Base-by-base conservation (phyloP, 2,329 filamentous ascomycete genomes). In the Pseudogymnoascus sp. region DNA sequence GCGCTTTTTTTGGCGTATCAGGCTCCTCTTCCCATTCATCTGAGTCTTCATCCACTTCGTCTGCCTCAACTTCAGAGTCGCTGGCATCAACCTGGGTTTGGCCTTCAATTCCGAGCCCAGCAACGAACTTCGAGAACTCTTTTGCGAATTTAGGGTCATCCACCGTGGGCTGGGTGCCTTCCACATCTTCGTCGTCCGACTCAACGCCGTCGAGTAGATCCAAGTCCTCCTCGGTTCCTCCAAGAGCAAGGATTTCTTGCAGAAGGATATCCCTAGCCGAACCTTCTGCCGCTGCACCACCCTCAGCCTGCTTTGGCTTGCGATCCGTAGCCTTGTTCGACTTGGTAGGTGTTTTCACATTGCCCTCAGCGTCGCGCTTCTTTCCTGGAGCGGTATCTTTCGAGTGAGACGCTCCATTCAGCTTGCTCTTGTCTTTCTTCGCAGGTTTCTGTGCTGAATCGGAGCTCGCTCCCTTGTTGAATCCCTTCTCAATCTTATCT, bases 191-290 rank as follows among this genome's bases (percentile, higher is more conserved):
- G 18, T 78, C 77, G 63, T 81, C 80, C 1, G 81, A 84, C 66
- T 79, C 76, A 5, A 81, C 75, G 64, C 82, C 83, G 43, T 79
- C 82, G 62, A 89, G 80, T 36, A 89, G 79, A 37, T 84, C 82
- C 46, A 87, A 72, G 66, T 89, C 87, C 43, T 84, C 79, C 72
- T 88, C 84, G 62, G 87, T 84, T 12, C 87, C 87, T 3, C 86
- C 87, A 1, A 89, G 76, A 12, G 84, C 84, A 66, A 80, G 78
- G 65, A 89, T 89, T 69, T 89, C 87, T 63, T 84, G 80, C 6
- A 89, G 75, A 3, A 89, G 75, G 11, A 74, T 71, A 34, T 77
- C 75, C 46, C 70, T 61, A 25, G 28, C 63, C 53, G 21, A 67
- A 40, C 61, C 68, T 59, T 59, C 63, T 60, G 5, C 65, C 14